A percentile compares a stretch with the other conserved stretches of the same genome.
Conservation (phyloP, 345 rosid species). For the Salix exigua region DNA sequence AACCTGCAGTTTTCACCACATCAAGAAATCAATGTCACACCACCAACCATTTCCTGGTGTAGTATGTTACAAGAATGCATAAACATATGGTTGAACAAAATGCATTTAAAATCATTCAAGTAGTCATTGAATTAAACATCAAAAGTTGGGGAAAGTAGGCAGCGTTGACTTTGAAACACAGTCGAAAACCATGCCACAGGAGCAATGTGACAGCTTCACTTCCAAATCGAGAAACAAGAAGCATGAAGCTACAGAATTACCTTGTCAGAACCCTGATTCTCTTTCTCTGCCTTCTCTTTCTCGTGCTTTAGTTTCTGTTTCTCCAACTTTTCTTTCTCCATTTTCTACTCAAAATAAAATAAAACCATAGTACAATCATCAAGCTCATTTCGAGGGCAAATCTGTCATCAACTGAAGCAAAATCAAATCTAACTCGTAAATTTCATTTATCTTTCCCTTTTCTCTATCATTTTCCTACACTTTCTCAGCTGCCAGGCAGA, state of each 20-base stretch:
- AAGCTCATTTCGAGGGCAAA: background rate
- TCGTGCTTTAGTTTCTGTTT: constrained; percentile 55
- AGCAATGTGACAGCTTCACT: no score
- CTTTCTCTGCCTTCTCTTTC: constrained; percentile 49
- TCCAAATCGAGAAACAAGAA: background rate
- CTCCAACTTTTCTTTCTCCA: constrained; percentile 78
- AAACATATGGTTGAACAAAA: background rate
- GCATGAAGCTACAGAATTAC: constrained; percentile 22
- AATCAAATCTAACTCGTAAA: background rate
- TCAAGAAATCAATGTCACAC: background rate
- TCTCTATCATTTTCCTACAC: background rate
- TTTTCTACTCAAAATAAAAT: constrained; percentile 42
- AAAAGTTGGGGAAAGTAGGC: background rate
- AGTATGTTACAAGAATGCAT: no score
- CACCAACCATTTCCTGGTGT: background rate
- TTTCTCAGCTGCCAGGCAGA: background rate
- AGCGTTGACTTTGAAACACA: background rate
- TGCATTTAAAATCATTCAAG: background rate
- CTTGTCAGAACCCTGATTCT: constrained; percentile 53
- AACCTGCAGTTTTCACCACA: no score
- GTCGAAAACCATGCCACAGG: background rate
- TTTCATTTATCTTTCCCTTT: background rate
- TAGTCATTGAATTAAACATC: background rate
- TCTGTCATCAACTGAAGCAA: background rate
- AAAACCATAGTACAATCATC: background rate